Conservation (phyloP, 331 rosid genomes). For the Ulmus americana region DNA sequence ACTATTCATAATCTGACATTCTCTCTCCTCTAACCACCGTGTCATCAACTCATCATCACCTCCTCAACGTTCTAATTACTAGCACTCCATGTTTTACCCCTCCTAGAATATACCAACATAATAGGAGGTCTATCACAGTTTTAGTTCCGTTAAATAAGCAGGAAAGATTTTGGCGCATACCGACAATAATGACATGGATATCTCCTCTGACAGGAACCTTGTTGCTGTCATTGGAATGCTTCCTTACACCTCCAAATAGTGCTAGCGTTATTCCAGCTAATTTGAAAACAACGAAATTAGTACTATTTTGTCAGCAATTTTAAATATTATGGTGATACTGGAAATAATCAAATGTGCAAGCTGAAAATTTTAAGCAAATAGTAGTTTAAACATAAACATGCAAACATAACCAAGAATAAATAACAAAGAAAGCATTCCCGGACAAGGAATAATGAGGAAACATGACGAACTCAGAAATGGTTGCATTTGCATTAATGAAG, state of each 20-base stretch:
- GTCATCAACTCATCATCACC: too few species aligned
- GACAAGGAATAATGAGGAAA: too few species aligned
- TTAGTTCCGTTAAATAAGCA: slow-evolving; percentile 27
- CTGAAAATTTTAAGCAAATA: too few species aligned
- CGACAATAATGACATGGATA: slow-evolving; percentile 86
- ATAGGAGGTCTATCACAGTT: slow-evolving; percentile 1
- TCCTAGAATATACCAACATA: slow-evolving; percentile 2
- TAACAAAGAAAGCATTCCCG: slow-evolving; percentile 3
- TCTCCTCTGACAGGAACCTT: slow-evolving; percentile 99
- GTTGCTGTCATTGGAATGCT: slow-evolving; percentile 77
- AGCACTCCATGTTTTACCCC: background rate
- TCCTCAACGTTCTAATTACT: too few species aligned
- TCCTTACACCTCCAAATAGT: slow-evolving; percentile 81
- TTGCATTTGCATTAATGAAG: too few species aligned
- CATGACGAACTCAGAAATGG: too few species aligned
- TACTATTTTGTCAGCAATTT: slow-evolving; percentile 9
- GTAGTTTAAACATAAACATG: background rate
- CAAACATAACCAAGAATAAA: background rate
- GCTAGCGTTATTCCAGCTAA: slow-evolving; percentile 84
- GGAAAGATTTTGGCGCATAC: slow-evolving; percentile 43
- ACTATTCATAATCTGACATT: too few species aligned
- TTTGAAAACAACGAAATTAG: background rate
- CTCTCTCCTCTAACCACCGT: too few species aligned
- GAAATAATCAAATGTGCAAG: too few species aligned
- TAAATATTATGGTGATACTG: too few species aligned